Base-by-base conservation (phyloP, 2,329 filamentous ascomycete genomes). In the Diaporthe sp. region DNA sequence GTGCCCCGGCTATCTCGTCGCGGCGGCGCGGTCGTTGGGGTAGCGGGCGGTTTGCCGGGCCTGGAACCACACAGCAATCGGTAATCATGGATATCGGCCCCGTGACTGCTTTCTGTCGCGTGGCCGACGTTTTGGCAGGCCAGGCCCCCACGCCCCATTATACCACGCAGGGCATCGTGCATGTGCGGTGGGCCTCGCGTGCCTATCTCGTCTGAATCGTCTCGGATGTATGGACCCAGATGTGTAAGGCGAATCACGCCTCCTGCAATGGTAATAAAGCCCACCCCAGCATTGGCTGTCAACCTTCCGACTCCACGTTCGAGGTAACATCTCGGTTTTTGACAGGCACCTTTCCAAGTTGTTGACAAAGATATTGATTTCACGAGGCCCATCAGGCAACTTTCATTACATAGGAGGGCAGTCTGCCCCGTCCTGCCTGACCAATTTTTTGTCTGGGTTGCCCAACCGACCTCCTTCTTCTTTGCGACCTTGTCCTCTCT, bases 181-280 rank as follows among this genome's bases (percentile, higher is more conserved):
- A 54, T 54, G 9, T 52, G 47, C 25, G 9, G 69, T 64, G 70
- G 57, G 60, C 45, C 45, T 45, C 57, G 33, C 45, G 57, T 42
- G 28, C 45, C 57, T 28, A 66, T 64, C n/a, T 64, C 22, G 70
- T 72, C 70, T 72, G 47, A 40, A 52, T 67, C 64, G 64, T 67
- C 64, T 67, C 45, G 64, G 64, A 67, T 22, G 57, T 57, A 64
- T 40, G 45, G 38, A 12, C 58, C 69, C 69, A 10, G 17, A 33
- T 15, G 22, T 72, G 33, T 64, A 42, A 64, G 57, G 30, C 70
- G 70, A 72, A 72, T 72, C 70, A 72, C 47, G 28, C 70, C 33
- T 50, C 47, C 45, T 64, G 50, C 45, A 72, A 72, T 64, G 42
- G 45, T 55, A 54, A 72, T 55, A 72, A 54, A 60, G 47, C 57